Percentiles rank a stretch among this genome's conserved stretches.
phyloP scores from a whole-genome alignment of 495 filamentous ascomycete species.

The Venustampulla echinocandica region DNA sequence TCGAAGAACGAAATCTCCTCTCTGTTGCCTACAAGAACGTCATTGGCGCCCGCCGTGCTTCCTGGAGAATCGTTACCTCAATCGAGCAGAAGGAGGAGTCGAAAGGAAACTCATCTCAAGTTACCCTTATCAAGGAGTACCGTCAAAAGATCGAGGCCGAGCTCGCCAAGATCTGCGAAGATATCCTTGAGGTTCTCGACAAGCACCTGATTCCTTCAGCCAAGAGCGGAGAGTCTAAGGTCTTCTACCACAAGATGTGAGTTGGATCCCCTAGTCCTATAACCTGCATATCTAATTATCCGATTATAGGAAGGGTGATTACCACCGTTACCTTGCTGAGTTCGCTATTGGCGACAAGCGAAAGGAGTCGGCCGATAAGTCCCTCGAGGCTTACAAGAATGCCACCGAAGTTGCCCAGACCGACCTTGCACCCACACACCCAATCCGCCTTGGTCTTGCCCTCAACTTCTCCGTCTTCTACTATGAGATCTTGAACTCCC shows the following conservation, averaged over 20 bases:
- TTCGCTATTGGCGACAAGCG: conserved; percentile 96
- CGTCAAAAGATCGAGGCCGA: conserved; percentile 98
- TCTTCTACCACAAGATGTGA: conserved; percentile 99
- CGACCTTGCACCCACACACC: conserved; percentile 95
- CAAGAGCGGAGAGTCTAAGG: conserved; percentile 96
- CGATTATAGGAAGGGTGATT: conserved; percentile 86
- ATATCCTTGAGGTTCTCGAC: conserved; percentile 95
- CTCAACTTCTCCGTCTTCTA: conserved; percentile 99
- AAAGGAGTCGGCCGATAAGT: conserved; percentile 92
- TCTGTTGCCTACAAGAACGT: conserved; percentile 99
- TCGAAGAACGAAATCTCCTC: conserved; percentile 98
- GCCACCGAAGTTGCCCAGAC: conserved; percentile 98
- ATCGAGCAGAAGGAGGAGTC: conserved; percentile 99
- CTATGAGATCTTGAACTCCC: conserved; percentile 99
- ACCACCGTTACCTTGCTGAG: conserved; percentile 98
- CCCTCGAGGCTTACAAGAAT: conserved; percentile 97
- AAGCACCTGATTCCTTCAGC: conserved; percentile 94
- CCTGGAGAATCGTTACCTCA: conserved; percentile 99
- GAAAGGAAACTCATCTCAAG: conserved; percentile 94
- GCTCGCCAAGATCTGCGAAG: conserved; percentile 98
- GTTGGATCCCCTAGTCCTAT: conserved; percentile 22
- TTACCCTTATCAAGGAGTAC: conserved; percentile 95
- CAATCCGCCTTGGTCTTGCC: conserved; percentile 95
- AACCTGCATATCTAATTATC: conserved; percentile 5
- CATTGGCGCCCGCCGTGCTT: conserved; percentile 95